Evolutionary conservation across 2,329 filamentous ascomycete species (phyloP), one percentile per base, ranked within the genome.

Genomic region (Cercospora beticola): DNA sequence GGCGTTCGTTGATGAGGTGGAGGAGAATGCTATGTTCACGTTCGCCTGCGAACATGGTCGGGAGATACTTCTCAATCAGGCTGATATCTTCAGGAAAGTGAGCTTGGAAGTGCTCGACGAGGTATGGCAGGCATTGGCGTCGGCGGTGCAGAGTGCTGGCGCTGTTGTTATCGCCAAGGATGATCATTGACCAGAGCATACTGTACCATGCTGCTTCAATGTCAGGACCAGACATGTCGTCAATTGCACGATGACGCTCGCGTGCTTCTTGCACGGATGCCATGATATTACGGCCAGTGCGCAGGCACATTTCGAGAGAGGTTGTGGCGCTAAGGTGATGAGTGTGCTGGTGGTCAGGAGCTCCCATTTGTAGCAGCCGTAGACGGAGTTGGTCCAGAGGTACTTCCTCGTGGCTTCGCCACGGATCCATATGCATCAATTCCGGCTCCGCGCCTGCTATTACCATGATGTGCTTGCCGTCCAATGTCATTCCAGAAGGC

Each of bases 281-380:
- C 74, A 91, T 85, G 72, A 98, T 94, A 79, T 97, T 97, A 74
- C 90, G 89, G 14, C 90, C 89, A 9, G 90, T 91, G 64, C 93
- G 89, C 73, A 92, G 84, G 7, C 93, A 88, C 72, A 97, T 88
- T 65, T 90, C 86, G 2, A 87, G 82, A 1, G 88, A 87, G 0
- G 84, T 82, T 0, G 92, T 89, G 9, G 91, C 87, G 3, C 84
- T 83, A 21, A 97, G 83, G 72, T 90, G 90, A 81, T 83, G 68
- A 74, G 77, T 69, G 80, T 81, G 77, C 31, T 81, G 77, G 10
- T 74, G 60, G 8, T 71, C 60, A 0, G 80, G 78, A 5, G 81
- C 81, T 10, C 85, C 84, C 73, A 87, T 76, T 58, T 77, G 74
- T 7, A 71, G 77, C 26, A 85, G 82, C 49, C 84, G 82, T n/a